phyloP scores from a whole-genome alignment of 2,329 filamentous ascomycete genomes.

The Epichloe hybrida region DNA sequence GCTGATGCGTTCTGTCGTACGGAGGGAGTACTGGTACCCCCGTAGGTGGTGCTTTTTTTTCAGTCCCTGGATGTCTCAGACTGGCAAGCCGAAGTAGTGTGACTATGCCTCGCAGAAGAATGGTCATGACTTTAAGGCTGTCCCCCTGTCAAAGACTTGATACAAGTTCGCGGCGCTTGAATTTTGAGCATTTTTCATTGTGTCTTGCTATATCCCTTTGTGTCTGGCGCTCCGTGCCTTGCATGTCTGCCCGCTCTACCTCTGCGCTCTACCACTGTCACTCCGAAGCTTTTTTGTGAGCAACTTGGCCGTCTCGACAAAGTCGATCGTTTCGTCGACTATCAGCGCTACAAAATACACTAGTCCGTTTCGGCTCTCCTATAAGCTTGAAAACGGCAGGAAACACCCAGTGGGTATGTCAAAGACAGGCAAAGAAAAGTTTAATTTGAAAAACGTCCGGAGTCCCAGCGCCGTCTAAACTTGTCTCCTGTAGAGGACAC shows the following conservation, averaged over 20 bases:
- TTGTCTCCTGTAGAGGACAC: background rate
- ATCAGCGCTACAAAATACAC: background rate
- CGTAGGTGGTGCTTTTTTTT: slow-evolving; percentile 1
- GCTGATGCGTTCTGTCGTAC: background rate
- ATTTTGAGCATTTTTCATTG: slow-evolving; percentile 1
- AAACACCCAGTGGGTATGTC: background rate
- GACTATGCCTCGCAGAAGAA: slow-evolving; percentile 8
- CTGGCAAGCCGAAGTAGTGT: slow-evolving; percentile 1
- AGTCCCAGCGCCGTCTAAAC: background rate
- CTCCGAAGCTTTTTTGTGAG: background rate
- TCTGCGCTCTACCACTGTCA: background rate
- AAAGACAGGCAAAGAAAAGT: background rate
- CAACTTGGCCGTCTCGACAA: background rate
- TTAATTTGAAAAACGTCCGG: background rate
- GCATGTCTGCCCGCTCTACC: background rate
- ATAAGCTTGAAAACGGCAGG: background rate
- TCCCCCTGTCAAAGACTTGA: background rate
- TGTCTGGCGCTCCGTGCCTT: background rate
- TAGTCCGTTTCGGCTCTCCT: background rate
- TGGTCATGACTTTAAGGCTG: background rate
- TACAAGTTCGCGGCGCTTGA: background rate
- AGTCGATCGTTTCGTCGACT: background rate
- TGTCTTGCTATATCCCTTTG: slow-evolving; percentile 4
- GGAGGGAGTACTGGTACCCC: background rate
- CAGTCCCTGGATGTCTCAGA: slow-evolving; percentile 10